phyloP scores from a whole-genome alignment of 495 filamentous ascomycete genomes.

The Lepraria neglecta region DNA sequence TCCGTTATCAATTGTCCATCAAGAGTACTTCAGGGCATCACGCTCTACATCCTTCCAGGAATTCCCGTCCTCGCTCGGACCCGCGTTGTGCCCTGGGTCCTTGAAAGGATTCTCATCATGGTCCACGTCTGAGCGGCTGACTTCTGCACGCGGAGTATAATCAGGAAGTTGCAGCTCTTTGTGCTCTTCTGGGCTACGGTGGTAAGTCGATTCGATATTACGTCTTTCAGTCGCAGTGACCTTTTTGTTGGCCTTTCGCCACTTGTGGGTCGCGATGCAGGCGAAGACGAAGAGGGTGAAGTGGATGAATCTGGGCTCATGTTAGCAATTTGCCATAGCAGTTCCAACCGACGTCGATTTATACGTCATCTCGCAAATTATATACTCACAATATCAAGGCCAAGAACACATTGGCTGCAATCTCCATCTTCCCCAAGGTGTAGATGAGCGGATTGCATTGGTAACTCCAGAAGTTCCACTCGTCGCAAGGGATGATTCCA shows the following conservation, averaged over 20 bases:
- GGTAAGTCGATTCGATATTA: slow-evolving; percentile 27
- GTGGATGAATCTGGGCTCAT: slow-evolving; percentile 19
- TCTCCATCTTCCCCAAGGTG: slow-evolving; percentile 25
- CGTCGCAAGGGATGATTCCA: slow-evolving; percentile 19
- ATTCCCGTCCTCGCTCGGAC: slow-evolving; percentile 8
- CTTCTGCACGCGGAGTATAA: slow-evolving; percentile 23
- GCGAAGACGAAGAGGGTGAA: slow-evolving; percentile 28
- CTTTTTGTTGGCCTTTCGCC: slow-evolving; percentile 13
- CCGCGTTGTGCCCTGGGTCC: slow-evolving; percentile 9
- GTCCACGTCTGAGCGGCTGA: not conserved
- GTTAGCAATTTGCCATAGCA: slow-evolving; percentile 5
- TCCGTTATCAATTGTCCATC: not conserved
- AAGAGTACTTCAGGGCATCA: slow-evolving; percentile 23
- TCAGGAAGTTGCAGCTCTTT: slow-evolving; percentile 23
- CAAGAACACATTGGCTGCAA: slow-evolving; percentile 29
- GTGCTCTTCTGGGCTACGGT: slow-evolving; percentile 25
- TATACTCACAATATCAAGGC: slow-evolving; percentile 24
- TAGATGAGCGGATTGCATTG: slow-evolving; percentile 27
- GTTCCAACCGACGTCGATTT: not conserved
- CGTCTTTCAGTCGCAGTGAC: slow-evolving; percentile 8
- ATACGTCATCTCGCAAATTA: too few relatives aligned
- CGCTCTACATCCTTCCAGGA: slow-evolving; percentile 9
- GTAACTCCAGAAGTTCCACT: slow-evolving; percentile 23
- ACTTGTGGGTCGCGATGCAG: slow-evolving; percentile 24
- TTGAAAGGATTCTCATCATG: slow-evolving; percentile 17